Base-by-base conservation (phyloP, 148 eudicot species). In the Arctostaphylos glauca region DNA sequence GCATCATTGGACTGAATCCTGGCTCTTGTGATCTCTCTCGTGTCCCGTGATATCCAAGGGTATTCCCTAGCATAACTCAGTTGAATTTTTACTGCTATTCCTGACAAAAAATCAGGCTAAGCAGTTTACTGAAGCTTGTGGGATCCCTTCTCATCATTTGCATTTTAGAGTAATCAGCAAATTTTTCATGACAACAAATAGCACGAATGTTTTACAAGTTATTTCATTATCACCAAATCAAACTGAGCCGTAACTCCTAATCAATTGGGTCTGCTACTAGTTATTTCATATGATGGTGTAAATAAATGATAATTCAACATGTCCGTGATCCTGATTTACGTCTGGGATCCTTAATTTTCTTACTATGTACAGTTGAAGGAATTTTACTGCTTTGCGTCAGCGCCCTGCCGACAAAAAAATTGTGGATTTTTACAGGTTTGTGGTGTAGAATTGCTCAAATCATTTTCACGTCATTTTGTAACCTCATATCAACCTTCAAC, bases 361-460 rank as follows among this genome's bases (percentile, higher is more conserved):
- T 53, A 31, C 59, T 19, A 44, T 41, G 16, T 48, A 74, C 19
- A 41, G n/a, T 44, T 62, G 19, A 43, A 16, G 62, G 13, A 41
- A 10, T 43, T 38, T 43, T 31, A 47, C 43, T 53, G 46, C 41
- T 70, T 55, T 55, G 41, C 49, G 12, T 78, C 25, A 23, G 43
- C 43, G n/a, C 14, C 68, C 46, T 64, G 1, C 7, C 71, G 18
- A 52, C 49, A 49, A 10, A 31, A 80, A 18, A 38, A 54, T 47
- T 47, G 31, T 52, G 74, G 81, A 31, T 78, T 82, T 82, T 70
- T 15, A 4, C 60, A 96, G 98, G 98, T 94, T 74, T 91, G 95
- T 78, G 98, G 92, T 14, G 84, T 90, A 52, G 92, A 90, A 83
- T 85, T 91, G 4, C 71, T 90, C 86, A 87, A 79, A 81, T 82